Base-by-base conservation (phyloP, 345 rosid genomes). In the Cochlearia excelsa region DNA sequence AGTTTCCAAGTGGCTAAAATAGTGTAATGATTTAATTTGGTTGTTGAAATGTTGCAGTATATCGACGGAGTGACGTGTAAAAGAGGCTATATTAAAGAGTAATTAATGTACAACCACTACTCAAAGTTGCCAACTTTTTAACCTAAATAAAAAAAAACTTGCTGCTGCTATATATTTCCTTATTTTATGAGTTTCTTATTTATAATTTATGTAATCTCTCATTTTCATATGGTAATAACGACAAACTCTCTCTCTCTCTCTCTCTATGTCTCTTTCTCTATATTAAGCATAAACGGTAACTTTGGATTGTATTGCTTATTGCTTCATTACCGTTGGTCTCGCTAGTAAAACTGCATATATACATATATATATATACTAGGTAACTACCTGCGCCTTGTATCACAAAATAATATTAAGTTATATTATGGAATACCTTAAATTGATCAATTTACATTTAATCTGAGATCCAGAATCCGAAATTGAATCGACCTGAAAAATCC, bases 41-140 rank as follows among this genome's bases (percentile, higher is more conserved):
- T 68, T 61, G 42, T 54, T 39, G 26, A 16, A 61, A 54, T 61
- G 52, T 48, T 61, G 63, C 63, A 69, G 73, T 41, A 46, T 68
- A 54, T 54, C 63, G 52, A 16, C 38, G 23, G 23, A 0, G 23
- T 61, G 58, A 40, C 56, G 73, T 61, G 63, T 69, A 45, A 34
- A 61, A 51, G 57, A 61, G 63, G 61, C 7, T 2, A 47, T 16
- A 16, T 16, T 16, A 16, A 16, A 16, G 23, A 16, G 23, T 16
- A 16, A 16, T 16, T 16, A 16, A 16, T 16, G 23, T 16, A 16
- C 23, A 16, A 16, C 23, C 23, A 16, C 66, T 61, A 11, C 49
- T 54, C 52, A 61, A 40, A 61, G 5, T 54, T 61, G 63, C 51
- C 55, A 47, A 62, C 67, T 54, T 54, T 54, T 69, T 38, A 33